Base-by-base conservation (phyloP, 2,329 filamentous ascomycete genomes). In the Metarhizium guizhouense region DNA sequence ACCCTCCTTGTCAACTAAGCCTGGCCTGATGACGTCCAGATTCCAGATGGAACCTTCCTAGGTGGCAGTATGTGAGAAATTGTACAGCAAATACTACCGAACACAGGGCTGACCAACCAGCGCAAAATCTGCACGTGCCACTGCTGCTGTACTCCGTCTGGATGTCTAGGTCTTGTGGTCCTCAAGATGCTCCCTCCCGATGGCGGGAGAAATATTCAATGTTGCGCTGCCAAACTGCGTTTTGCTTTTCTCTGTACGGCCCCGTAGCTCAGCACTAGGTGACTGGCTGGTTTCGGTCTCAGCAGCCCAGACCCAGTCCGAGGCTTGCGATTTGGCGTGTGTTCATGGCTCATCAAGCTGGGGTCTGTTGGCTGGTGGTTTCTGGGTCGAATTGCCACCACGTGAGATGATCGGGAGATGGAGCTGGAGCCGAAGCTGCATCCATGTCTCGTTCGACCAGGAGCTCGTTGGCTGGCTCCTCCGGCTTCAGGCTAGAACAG, bases 21-120 rank as follows among this genome's bases (percentile, higher is more conserved):
- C 45, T 11, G 36, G 47, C 47, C 53, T 50, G 49, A 47, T 55
- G 54, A 55, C 54, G 54, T 20, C 29, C 54, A 52, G 11, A 48
- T 14, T 30, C 25, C 25, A 30, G 20, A 48, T 30, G 45, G 42
- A 20, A 6, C 11, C 25, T 11, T 6, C 16, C 16, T 25, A 25
- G 25, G 25, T 25, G 25, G 25, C 25, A 25, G 25, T 25, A 25
- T 25, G 25, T 40, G 38, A 40, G 32, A 25, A 25, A 25, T 25
- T 34, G 32, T 11, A 8, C 7, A 10, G 32, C 32, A 11, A 34
- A 34, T 11, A 34, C 32, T 34, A 36, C n/a, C 34, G 18, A 30
- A n/a, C 13, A 47, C 53, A 55, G 54, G 53, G 48, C 54, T 45
- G 40, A 8, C 38, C 53, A 38, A 51, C 29, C 53, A 36, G 7